Conservation (phyloP, 495 filamentous ascomycete species). For the Cercophora newfieldiana region DNA sequence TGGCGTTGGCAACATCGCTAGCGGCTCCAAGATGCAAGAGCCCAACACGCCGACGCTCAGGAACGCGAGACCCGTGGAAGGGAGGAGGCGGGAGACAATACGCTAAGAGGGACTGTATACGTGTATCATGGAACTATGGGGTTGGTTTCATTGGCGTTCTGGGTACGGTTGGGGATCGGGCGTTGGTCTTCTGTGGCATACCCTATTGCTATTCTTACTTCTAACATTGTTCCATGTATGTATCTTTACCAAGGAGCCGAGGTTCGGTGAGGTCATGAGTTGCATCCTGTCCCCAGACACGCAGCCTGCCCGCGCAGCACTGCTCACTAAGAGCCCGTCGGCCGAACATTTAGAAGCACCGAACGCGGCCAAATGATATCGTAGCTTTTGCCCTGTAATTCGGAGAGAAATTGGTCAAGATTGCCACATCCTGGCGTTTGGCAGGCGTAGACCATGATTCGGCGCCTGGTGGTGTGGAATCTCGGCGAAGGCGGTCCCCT, state of each 20-base stretch:
- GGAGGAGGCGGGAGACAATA: background rate
- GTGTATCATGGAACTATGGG: background rate
- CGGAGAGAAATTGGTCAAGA: background rate
- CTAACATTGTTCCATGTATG: background rate
- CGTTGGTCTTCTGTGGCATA: background rate
- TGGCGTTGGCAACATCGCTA: conserved; percentile 1
- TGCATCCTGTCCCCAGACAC: background rate
- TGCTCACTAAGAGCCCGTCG: background rate
- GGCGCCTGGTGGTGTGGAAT: background rate
- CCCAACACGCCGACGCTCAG: conserved; percentile 22
- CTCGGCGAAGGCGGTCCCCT: background rate
- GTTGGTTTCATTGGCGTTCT: background rate
- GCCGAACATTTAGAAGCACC: background rate
- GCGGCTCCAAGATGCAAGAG: conserved; percentile 3
- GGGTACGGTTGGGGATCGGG: background rate
- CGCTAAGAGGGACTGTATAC: background rate
- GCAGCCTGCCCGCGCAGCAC: background rate
- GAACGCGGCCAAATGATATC: background rate
- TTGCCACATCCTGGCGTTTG: background rate
- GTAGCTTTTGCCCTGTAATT: background rate
- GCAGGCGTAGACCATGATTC: background rate
- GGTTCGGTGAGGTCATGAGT: background rate
- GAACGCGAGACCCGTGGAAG: conserved; percentile 6
- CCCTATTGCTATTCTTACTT: background rate
- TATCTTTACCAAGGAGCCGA: background rate